phyloP scores from a whole-genome alignment of 2,329 filamentous ascomycete species.

The Trichophyton verrucosum region DNA sequence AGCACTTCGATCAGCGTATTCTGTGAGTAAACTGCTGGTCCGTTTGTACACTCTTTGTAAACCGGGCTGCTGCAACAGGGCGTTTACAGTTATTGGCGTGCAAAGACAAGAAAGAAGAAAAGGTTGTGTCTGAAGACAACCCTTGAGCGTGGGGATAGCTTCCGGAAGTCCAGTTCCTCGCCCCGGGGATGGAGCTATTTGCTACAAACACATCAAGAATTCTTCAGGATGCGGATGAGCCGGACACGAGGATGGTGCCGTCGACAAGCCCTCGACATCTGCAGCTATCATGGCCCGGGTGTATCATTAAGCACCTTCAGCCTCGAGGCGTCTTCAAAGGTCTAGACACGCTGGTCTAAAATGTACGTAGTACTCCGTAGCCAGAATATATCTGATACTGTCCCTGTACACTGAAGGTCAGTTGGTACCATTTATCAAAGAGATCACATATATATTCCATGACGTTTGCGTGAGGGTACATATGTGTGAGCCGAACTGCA shows the following conservation, averaged over 20 bases:
- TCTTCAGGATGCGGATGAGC: neutral
- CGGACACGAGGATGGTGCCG: neutral
- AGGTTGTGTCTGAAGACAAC: neutral
- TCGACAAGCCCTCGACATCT: neutral
- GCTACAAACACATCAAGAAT: neutral
- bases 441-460: neutral
- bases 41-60: conserved; percentile 3
- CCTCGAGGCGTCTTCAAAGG: neutral
- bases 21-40: neutral
- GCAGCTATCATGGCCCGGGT: neutral
- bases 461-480: neutral
- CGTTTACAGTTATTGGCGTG: neutral
- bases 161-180: neutral
- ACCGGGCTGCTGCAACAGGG: conserved; percentile 1
- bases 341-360: neutral
- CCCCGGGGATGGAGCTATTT: neutral
- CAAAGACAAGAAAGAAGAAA: neutral
- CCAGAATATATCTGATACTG: neutral
- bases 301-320: neutral
- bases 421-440: neutral
- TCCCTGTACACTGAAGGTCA: neutral
- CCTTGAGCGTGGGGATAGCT: neutral
- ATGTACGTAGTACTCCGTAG: neutral
- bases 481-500: neutral
- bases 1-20: neutral